phyloP scores from a whole-genome alignment of 345 rosid genomes.

The Alliaria petiolata region DNA sequence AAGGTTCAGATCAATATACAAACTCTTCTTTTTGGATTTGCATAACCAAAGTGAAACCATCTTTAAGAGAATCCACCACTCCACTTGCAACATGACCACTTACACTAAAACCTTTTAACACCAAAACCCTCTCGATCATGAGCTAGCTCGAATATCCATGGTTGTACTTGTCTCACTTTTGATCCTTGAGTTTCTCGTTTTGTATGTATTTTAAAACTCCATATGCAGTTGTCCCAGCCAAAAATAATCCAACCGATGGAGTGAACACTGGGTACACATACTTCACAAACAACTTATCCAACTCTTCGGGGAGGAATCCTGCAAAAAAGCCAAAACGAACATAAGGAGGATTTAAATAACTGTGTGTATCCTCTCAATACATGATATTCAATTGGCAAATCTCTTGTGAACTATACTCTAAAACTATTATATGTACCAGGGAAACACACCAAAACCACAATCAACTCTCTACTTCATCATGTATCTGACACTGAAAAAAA shows the following conservation, averaged over 20 bases:
- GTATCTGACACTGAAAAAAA: too few relatives aligned
- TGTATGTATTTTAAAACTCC: constrained; percentile 80
- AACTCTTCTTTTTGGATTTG: not conserved
- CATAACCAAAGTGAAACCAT: not conserved
- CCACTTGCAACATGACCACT: not conserved
- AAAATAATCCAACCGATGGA: constrained; percentile 65
- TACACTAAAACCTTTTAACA: not conserved
- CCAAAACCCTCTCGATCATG: not conserved
- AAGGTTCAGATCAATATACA: not conserved
- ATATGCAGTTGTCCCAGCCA: constrained; percentile 60
- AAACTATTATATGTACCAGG: too few relatives aligned
- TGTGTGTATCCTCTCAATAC: too few relatives aligned
- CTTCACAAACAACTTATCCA: constrained; percentile 80
- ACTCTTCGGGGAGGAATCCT: constrained; percentile 84
- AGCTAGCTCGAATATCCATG: not conserved
- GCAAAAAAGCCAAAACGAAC: constrained; percentile 18
- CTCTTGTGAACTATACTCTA: too few relatives aligned
- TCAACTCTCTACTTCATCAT: too few relatives aligned
- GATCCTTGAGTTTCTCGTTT: constrained; percentile 63
- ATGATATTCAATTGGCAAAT: too few relatives aligned
- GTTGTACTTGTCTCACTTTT: constrained; percentile 31
- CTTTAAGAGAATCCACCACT: not conserved
- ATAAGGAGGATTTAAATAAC: constrained; percentile 29
- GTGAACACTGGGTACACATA: constrained; percentile 82
- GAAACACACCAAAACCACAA: too few relatives aligned